Conservation (phyloP, 2,329 filamentous ascomycete genomes). For the Colletotrichum sublineola region DNA sequence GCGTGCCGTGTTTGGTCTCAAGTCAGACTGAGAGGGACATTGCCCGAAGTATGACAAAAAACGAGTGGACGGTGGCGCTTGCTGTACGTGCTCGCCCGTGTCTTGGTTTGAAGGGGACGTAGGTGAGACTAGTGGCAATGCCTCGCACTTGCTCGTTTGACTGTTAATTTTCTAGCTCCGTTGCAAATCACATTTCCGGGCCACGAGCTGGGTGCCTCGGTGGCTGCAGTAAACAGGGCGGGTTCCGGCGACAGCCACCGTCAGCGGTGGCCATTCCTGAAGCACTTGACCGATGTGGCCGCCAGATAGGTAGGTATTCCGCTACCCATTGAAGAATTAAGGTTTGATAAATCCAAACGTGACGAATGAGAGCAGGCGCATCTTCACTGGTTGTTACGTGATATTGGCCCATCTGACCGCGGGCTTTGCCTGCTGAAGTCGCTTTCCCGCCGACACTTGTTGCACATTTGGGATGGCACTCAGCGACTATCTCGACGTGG, state of each 20-base stretch:
- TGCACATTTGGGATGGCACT: conserved; percentile 40
- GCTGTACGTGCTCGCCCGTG: conserved; percentile 12
- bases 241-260: conserved; percentile 12
- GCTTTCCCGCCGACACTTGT: conserved; percentile 1
- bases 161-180: conserved; percentile 14
- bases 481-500: conserved; percentile 21
- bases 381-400: conserved; percentile 12
- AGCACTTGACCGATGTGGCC: conserved; percentile 4
- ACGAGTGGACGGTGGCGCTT: conserved; percentile 21
- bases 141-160: background rate
- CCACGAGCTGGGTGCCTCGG: background rate
- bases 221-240: background rate
- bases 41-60: conserved; percentile 3
- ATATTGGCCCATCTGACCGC: conserved; percentile 34
- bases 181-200: conserved; percentile 16
- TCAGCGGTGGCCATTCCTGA: conserved; percentile 24
- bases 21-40: background rate
- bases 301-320: conserved; percentile 4
- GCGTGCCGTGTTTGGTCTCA: background rate
- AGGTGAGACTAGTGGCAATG: conserved; percentile 24
- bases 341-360: conserved; percentile 25
- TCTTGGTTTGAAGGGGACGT: conserved; percentile 5
- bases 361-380: conserved; percentile 16
- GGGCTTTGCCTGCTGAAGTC: background rate
- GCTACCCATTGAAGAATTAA: conserved; percentile 3